A percentile compares a stretch with the other conserved stretches of the same genome.
These are phyloP conservation scores for Phialophora verrucosa DNA, from an alignment of 2,329 filamentous ascomycete species.

Conservation along the genomic window DNA sequence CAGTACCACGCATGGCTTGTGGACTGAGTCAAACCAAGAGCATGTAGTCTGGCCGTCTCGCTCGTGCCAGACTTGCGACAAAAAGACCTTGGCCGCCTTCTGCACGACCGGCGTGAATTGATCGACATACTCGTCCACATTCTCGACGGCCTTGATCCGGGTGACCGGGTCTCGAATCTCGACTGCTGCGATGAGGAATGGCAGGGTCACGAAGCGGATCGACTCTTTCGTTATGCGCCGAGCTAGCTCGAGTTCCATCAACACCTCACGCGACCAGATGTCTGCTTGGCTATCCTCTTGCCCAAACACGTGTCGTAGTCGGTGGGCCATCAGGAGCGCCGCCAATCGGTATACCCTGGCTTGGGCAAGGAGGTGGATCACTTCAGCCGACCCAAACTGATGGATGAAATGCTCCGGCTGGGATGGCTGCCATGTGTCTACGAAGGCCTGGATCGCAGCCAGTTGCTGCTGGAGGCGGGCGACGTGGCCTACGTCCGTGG, in stretches of 20 bases:
- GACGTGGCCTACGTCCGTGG: slow-evolving; percentile 4
- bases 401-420: slow-evolving; percentile 19
- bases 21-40: slow-evolving; percentile 27
- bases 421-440: slow-evolving; percentile 22
- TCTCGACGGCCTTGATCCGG: slow-evolving; percentile 14
- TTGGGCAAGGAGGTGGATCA: slow-evolving; percentile 25
- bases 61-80: slow-evolving; percentile 24
- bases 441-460: slow-evolving; percentile 10
- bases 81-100: slow-evolving; percentile 21
- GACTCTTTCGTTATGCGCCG: slow-evolving; percentile 10
- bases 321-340: slow-evolving; percentile 22
- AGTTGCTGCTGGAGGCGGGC: slow-evolving; percentile 13
- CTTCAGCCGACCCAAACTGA: slow-evolving; percentile 16
- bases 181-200: slow-evolving; percentile 23
- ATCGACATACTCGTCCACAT: slow-evolving; percentile 28
- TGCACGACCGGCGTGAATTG: slow-evolving; percentile 26
- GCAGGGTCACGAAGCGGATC: slow-evolving; percentile 23
- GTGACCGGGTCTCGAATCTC: slow-evolving; percentile 21
- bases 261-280: slow-evolving; percentile 24
- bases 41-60: slow-evolving; percentile 13
- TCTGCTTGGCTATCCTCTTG: slow-evolving; percentile 19
- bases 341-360: slow-evolving; percentile 27
- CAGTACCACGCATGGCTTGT: slow-evolving; percentile 24
- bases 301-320: slow-evolving; percentile 22
- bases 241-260: slow-evolving; percentile 25